Evolutionary conservation across 352 stramenopile genomes (phyloP).

Genomic region (Phytopythium chamaehyphon): DNA sequence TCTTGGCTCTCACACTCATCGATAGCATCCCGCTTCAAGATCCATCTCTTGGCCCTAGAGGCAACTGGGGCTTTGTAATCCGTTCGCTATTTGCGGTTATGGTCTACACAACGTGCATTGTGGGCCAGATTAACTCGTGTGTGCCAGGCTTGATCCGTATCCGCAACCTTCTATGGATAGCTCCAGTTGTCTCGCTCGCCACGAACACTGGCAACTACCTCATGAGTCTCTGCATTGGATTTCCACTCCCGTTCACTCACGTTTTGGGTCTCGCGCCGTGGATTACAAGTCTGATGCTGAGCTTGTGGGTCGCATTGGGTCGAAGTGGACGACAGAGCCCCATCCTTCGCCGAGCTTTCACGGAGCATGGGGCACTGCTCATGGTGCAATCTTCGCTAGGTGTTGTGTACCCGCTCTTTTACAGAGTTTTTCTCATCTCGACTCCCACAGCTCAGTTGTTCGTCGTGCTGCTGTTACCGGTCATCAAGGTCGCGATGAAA

Average conservation of each 20-base stretch:
- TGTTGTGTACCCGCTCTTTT: slow-evolving; percentile 17
- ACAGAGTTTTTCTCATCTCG: slow-evolving; percentile 13
- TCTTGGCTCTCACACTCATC: slow-evolving; percentile 9
- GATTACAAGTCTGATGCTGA: slow-evolving; percentile 11
- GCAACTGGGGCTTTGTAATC: slow-evolving; percentile 8
- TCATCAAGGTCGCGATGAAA: slow-evolving; percentile 35
- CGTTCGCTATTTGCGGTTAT: background rate
- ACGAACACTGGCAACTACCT: slow-evolving; percentile 2
- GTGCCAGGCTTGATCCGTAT: slow-evolving; percentile 1
- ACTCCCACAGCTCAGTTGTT: slow-evolving; percentile 17
- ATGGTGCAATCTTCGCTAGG: slow-evolving; percentile 12
- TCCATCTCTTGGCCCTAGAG: slow-evolving; percentile 6
- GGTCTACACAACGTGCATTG: slow-evolving; percentile 1
- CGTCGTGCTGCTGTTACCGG: slow-evolving; percentile 23
- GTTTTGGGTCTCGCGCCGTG: slow-evolving; percentile 12
- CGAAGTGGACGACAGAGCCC: slow-evolving; percentile 6
- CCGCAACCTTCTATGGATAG: slow-evolving; percentile 1
- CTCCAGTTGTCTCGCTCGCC: background rate
- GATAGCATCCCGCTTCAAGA: slow-evolving; percentile 12
- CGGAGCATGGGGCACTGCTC: slow-evolving; percentile 12
- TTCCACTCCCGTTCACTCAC: slow-evolving; percentile 16
- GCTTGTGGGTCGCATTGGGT: slow-evolving; percentile 12
- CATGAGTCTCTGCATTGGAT: slow-evolving; percentile 6
- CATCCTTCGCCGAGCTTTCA: slow-evolving; percentile 5
- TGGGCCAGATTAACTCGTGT: slow-evolving; percentile 3